phyloP scores from a whole-genome alignment of 2,329 filamentous ascomycete species.

The Phialophora verrucosa region DNA sequence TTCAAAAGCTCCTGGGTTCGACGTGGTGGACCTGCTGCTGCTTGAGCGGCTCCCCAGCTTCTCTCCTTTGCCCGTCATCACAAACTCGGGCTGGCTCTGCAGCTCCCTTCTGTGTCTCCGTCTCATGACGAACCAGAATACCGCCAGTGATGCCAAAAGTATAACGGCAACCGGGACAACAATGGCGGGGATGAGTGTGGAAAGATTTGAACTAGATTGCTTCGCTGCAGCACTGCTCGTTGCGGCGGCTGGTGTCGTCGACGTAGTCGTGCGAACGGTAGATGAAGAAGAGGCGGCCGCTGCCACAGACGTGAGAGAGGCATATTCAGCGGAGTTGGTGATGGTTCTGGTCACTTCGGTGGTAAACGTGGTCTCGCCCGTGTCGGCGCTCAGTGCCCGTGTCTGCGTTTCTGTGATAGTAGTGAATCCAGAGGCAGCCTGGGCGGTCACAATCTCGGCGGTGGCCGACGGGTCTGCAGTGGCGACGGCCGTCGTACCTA shows the following conservation, averaged over 20 bases:
- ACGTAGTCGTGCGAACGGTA: constrained; percentile 48
- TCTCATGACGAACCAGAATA: constrained; percentile 40
- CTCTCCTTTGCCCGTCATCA: constrained; percentile 38
- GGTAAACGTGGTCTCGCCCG: constrained; percentile 30
- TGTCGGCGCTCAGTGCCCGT: constrained; percentile 22
- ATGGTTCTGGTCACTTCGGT: constrained; percentile 32
- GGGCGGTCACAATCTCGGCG: constrained; percentile 24
- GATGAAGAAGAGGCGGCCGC: constrained; percentile 41
- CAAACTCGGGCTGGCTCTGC: constrained; percentile 37
- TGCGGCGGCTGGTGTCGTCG: constrained; percentile 45
- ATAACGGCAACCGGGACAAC: constrained; percentile 37
- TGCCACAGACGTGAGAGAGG: constrained; percentile 33
- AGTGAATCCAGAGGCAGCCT: constrained; percentile 32
- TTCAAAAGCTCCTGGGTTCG: constrained; percentile 17
- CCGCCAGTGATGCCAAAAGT: constrained; percentile 34
- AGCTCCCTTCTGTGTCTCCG: constrained; percentile 36
- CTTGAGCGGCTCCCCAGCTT: constrained; percentile 37
- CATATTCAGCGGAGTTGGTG: constrained; percentile 34
- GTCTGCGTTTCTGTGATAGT: constrained; percentile 33
- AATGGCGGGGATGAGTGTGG: constrained; percentile 38
- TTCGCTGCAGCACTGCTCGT: constrained; percentile 46
- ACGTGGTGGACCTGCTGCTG: constrained; percentile 34
- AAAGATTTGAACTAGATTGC: constrained; percentile 42
- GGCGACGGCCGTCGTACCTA: constrained; percentile 19
- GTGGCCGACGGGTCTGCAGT: constrained; percentile 25